These are phyloP conservation scores for Galeopsis tetrahit DNA, from an alignment of 257 asterid genomes.

Conservation along the genomic window DNA sequence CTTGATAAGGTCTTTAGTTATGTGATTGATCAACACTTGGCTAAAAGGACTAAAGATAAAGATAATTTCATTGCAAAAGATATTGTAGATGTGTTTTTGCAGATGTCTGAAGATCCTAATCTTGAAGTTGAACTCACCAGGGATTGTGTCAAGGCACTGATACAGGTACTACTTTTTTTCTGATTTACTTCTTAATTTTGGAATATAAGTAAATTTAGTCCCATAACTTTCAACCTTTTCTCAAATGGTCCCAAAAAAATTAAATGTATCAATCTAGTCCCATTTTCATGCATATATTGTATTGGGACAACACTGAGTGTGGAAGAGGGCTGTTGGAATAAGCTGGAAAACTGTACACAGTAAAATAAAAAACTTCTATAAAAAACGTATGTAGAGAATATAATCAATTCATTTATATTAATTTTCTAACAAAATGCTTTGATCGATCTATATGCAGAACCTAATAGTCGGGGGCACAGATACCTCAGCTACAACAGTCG, in stretches of 20 bases:
- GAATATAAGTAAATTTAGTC: no score
- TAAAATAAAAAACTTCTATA: no score
- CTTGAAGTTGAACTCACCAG: constrained; percentile 40
- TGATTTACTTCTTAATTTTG: not conserved
- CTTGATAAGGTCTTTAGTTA: constrained; percentile 35
- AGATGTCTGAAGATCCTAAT: constrained; percentile 39
- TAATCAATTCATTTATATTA: no score
- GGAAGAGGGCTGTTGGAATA: no score
- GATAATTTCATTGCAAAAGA: constrained; percentile 1
- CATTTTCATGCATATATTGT: no score
- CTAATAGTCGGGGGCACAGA: not conserved
- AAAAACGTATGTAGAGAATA: no score
- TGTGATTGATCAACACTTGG: constrained; percentile 48
- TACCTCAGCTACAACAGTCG: not conserved
- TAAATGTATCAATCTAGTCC: no score
- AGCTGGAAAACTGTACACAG: no score
- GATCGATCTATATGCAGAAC: not conserved
- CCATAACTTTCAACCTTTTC: no score
- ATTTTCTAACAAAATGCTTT: not conserved
- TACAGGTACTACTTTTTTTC: constrained; percentile 27
- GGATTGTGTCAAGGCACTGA: constrained; percentile 41
- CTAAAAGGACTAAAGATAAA: constrained; percentile 10
- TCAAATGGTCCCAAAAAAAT: no score
- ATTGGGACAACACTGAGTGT: no score
- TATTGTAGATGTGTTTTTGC: constrained; percentile 30